Base-by-base conservation (phyloP, 192 early-diverging fungal species). In the Physocladia obscura region DNA sequence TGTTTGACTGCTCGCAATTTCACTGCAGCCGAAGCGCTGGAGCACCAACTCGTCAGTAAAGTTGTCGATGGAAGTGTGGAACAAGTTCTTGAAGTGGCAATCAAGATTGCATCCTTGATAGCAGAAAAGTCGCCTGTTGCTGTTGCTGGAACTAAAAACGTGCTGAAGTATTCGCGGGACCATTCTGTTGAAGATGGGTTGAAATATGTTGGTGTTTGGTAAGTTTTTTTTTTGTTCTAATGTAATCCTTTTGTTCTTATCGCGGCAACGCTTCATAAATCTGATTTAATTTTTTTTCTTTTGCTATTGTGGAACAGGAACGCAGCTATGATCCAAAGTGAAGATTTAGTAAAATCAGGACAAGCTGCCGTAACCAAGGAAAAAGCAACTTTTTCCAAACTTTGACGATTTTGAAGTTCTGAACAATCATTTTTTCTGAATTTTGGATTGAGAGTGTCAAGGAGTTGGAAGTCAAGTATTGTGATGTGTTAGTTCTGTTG, bases 91-190 rank as follows among this genome's bases (percentile, higher is more conserved):
- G 84, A 75, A 2, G 84, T 77, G 44, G 93, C 93, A 8, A 24
- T 92, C 8, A 82, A 87, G 27, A 85, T 79, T 0, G 97, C 94
- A 15, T 71, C 44, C 6, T 22, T 81, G 11, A 96, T 99, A 82
- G 93, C 92, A 11, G 55, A 79, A 24, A 97, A 99, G 79, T 92
- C 92, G 21, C 97, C 97, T 8, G 85, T 96, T 26, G 95, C 94
- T 17, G 76, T 87, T 19, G 65, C 83, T 24, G 92, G 95, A 40
- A 96, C 91, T 55, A 98, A 98, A 85, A 87, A 88, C 59, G 80
- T 92, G 40, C 85, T 98, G 50, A 95, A 93, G 73, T 92, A 90
- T 76, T 91, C 93, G 36, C 90, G 94, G 59, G 94, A 99, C 76
- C 97, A 99, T 71, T 83, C 88, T 5, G 90, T 95, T 0, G 81